Conservation (phyloP, 2,329 filamentous ascomycete genomes). For the Fusarium subtropicale region DNA sequence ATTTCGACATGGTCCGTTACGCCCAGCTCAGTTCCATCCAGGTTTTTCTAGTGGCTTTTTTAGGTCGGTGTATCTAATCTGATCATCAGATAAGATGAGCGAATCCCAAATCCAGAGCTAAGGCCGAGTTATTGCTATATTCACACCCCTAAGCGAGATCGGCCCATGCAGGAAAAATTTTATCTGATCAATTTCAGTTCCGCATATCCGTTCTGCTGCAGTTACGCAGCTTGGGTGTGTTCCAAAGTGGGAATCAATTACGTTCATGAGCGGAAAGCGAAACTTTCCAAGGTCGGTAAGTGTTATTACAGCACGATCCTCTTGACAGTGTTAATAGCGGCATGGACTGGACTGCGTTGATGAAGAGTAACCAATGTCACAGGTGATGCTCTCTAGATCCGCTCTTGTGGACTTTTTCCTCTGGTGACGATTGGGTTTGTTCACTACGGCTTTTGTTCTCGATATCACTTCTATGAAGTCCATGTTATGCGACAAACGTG, state of each 20-base stretch:
- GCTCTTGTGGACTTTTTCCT: background rate
- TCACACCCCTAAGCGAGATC: conserved; percentile 41
- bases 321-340: background rate
- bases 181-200: conserved; percentile 43
- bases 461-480: background rate
- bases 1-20: conserved; percentile 1
- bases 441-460: background rate
- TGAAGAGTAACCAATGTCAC: background rate
- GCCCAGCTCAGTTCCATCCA: conserved; percentile 1
- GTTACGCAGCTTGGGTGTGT: background rate
- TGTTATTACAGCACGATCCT: background rate
- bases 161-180: conserved; percentile 41
- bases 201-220: conserved; percentile 8
- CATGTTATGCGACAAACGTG: background rate
- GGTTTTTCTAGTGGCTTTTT: conserved; percentile 29
- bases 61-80: conserved; percentile 54
- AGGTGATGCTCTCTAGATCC: background rate
- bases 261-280: background rate
- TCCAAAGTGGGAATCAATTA: background rate
- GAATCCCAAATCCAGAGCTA: conserved; percentile 14
- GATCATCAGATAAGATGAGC: conserved; percentile 60
- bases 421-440: background rate
- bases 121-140: conserved; percentile 5
- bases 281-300: background rate
- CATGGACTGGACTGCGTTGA: background rate